These are phyloP conservation scores for Aphanocladium album DNA, from an alignment of 2,329 filamentous ascomycete species.

Conservation along the genomic window DNA sequence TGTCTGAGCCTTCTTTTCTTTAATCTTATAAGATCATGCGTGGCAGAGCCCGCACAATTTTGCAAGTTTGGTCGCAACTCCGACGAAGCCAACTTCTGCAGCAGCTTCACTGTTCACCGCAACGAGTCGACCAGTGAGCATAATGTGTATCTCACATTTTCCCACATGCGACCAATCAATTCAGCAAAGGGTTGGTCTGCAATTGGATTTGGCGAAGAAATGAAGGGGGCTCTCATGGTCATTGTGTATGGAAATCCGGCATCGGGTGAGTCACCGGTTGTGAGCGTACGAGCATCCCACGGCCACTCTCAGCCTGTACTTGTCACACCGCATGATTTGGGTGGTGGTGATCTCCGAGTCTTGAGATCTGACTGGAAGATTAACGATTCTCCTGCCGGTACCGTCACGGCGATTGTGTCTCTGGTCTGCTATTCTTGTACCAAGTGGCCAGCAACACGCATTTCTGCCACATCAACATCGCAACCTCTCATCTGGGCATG, in stretches of 20 bases:
- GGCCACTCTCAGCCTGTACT: conserved; percentile 13
- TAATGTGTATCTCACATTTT: conserved; percentile 17
- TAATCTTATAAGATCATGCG: not conserved
- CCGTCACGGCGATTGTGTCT: conserved; percentile 15
- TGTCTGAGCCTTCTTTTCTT: not conserved
- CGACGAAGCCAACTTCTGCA: conserved; percentile 17
- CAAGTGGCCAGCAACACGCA: conserved; percentile 16
- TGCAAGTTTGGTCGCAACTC: conserved; percentile 16
- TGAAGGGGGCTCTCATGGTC: conserved; percentile 20
- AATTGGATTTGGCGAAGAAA: conserved; percentile 15
- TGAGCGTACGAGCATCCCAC: conserved; percentile 16
- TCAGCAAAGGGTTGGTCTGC: conserved; percentile 17
- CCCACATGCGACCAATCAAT: not conserved
- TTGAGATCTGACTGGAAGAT: conserved; percentile 13
- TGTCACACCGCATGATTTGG: conserved; percentile 1
- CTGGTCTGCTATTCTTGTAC: conserved; percentile 22
- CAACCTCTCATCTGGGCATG: conserved; percentile 25
- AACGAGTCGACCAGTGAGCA: conserved; percentile 17
- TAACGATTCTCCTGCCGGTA: not conserved
- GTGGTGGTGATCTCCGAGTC: conserved; percentile 14
- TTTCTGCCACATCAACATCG: conserved; percentile 16
- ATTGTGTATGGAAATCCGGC: conserved; percentile 19
- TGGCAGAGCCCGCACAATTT: conserved; percentile 15
- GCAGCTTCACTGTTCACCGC: conserved; percentile 17
- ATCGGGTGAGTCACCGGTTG: conserved; percentile 7